These are phyloP conservation scores for Coelastrella sp. DNA, from an alignment of 139 green algal genomes.

Conservation along the genomic window DNA sequence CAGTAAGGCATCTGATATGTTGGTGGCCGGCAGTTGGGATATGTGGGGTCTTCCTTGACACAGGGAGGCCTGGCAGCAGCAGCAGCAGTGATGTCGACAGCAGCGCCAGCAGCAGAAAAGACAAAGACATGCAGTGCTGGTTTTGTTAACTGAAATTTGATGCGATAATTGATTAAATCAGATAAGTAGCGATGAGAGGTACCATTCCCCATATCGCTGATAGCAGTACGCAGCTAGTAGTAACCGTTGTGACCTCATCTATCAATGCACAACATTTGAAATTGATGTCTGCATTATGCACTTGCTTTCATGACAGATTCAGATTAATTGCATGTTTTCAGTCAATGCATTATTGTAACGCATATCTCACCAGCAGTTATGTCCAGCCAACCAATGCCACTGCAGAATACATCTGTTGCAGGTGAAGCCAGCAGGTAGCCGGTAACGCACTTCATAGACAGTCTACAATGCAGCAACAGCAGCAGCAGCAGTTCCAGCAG, in stretches of 20 bases:
- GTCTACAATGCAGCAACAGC: slow-evolving; percentile 17
- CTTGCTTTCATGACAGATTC: too few relatives aligned
- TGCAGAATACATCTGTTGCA: slow-evolving; percentile 16
- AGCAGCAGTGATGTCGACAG: neutral
- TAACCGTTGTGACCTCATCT: too few relatives aligned
- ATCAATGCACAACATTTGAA: too few relatives aligned
- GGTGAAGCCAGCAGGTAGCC: neutral
- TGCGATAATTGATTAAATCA: too few relatives aligned
- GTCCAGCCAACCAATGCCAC: slow-evolving; percentile 27
- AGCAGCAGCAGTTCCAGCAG: slow-evolving; percentile 26
- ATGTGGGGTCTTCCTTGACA: slow-evolving; percentile 20
- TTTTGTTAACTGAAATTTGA: too few relatives aligned
- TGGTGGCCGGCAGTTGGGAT: slow-evolving; percentile 16
- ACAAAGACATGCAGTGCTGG: too few relatives aligned
- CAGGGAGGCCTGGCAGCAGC: slow-evolving; percentile 25
- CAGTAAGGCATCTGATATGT: slow-evolving; percentile 26
- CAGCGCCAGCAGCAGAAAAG: neutral
- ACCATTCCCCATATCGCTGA: too few relatives aligned
- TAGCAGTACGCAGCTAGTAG: too few relatives aligned
- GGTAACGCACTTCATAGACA: slow-evolving; percentile 28
- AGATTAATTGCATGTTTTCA: too few relatives aligned
- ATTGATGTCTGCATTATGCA: too few relatives aligned
- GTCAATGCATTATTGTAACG: too few relatives aligned
- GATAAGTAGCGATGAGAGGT: too few relatives aligned
- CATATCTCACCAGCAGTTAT: slow-evolving; percentile 38